Evolutionary conservation across 306 rosid genomes (phyloP).

Genomic region (Pyrus bretschneideri): DNA sequence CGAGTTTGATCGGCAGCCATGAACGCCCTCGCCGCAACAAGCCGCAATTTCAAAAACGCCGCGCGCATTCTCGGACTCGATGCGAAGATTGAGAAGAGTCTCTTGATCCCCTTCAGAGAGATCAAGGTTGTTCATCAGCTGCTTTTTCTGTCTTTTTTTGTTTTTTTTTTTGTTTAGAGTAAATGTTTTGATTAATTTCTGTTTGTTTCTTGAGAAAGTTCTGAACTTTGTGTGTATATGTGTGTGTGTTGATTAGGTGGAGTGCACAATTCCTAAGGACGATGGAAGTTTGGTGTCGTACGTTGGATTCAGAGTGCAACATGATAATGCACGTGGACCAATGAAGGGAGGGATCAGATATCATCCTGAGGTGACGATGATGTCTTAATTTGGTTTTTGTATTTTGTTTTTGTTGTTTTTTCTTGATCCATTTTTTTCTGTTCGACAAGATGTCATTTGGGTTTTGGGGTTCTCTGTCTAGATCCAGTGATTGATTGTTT

Average conservation of each 20-base stretch:
- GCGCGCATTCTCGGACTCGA: slow-evolving; percentile 52
- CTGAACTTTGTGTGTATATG: not conserved
- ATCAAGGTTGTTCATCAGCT: slow-evolving; percentile 35
- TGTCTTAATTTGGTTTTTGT: not conserved
- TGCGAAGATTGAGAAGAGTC: slow-evolving; percentile 53
- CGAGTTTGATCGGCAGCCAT: slow-evolving; percentile 13
- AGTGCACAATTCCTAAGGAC: slow-evolving; percentile 68
- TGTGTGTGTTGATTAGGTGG: slow-evolving; percentile 33
- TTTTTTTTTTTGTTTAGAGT: not conserved
- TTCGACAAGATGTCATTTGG: not conserved
- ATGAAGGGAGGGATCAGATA: slow-evolving; percentile 74
- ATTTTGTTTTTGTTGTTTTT: not conserved
- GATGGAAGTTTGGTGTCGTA: slow-evolving; percentile 56
- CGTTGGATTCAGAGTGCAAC: slow-evolving; percentile 61
- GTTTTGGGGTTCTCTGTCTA: not conserved
- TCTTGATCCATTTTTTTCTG: not conserved
- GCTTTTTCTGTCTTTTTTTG: not conserved
- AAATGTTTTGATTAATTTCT: not conserved
- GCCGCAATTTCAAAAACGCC: slow-evolving; percentile 49
- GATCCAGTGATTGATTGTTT: not conserved
- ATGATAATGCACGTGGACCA: slow-evolving; percentile 73
- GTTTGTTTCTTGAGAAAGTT: slow-evolving; percentile 11
- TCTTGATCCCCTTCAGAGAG: slow-evolving; percentile 56
- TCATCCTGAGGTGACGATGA: slow-evolving; percentile 49
- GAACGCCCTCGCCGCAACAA: slow-evolving; percentile 71